Percentiles rank a stretch among this genome's conserved stretches.
Evolutionary conservation across 2,329 filamentous ascomycete genomes (phyloP).

Genomic region (Lecanicillium sp.): DNA sequence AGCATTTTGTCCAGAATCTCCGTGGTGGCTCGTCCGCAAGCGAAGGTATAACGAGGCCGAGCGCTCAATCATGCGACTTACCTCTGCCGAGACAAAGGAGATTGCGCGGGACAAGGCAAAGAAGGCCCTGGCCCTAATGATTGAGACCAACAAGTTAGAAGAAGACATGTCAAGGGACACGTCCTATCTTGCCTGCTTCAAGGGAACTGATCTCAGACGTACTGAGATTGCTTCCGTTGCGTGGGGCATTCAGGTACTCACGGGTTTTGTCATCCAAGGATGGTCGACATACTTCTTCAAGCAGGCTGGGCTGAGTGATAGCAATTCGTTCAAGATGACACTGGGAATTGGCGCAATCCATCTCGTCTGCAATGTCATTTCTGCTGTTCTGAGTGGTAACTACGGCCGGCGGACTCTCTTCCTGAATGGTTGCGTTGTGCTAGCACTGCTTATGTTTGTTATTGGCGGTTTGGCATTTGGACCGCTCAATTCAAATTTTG

Average conservation of each 20-base stretch:
- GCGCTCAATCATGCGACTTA: slow-evolving; percentile 22
- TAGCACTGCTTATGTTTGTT: slow-evolving; percentile 18
- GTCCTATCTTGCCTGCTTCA: slow-evolving; percentile 35
- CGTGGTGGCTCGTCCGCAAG: slow-evolving; percentile 32
- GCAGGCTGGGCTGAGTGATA: slow-evolving; percentile 19
- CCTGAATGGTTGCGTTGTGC: slow-evolving; percentile 25
- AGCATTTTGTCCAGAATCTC: slow-evolving; percentile 37
- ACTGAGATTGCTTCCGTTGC: slow-evolving; percentile 26
- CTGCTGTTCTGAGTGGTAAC: slow-evolving; percentile 24
- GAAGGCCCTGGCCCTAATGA: slow-evolving; percentile 29
- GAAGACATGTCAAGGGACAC: slow-evolving; percentile 24
- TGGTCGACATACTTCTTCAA: slow-evolving; percentile 20
- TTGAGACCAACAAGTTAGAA: slow-evolving; percentile 32
- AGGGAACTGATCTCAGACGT: slow-evolving; percentile 29
- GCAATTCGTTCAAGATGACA: slow-evolving; percentile 17
- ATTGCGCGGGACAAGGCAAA: slow-evolving; percentile 21
- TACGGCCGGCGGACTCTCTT: slow-evolving; percentile 27
- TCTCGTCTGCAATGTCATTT: slow-evolving; percentile 15
- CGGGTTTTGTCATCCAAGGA: slow-evolving; percentile 19
- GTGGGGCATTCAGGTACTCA: slow-evolving; percentile 24
- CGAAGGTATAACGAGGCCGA: slow-evolving; percentile 24
- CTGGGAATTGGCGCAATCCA: slow-evolving; percentile 14
- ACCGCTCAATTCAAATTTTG: slow-evolving; percentile 15
- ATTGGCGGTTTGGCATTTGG: too few species aligned
- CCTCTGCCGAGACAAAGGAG: slow-evolving; percentile 9